Evolutionary conservation across 1,139 yeast species (phyloP), one percentile per base, ranked within the genome.

Genomic region (Candida labiduridarum): DNA sequence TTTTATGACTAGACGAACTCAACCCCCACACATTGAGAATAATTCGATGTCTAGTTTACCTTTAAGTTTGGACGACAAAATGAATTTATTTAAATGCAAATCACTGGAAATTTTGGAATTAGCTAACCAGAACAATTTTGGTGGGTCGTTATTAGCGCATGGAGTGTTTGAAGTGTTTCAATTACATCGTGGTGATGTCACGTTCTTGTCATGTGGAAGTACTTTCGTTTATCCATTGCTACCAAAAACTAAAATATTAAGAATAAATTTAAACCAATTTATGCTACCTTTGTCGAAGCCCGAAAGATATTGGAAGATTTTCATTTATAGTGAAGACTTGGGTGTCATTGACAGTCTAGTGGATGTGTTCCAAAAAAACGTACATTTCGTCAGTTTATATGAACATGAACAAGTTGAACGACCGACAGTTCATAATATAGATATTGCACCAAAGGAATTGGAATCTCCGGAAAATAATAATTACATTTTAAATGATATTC

Each of bases 271-370:
- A 45, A 76, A 78, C 55, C 84, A 83, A 53, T 85, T 84, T 58
- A 73, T 87, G 1, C 61, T 87, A 31, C 89, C 91, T 1, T 72
- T 87, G 55, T 82, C 82, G 9, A 85, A 85, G 56, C 92, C 92
- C 0, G 86, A 84, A 52, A 69, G 91, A 56, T 87, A 83, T 64
- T 87, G 92, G 92, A 78, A 83, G 52, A 77, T 87, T 2, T 74
- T 74, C 33, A 62, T 86, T 4, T 72, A 72, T 46, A 63, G 80
- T 0, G 69, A 64, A 2, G 76, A 77, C 48, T 53, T 55, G 0
- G 52, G 59, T 5, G 66, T 67, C 1, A 60, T 82, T 11, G 59
- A 60, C 12, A 56, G 59, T 7, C 64, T 82, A 51, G 83, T 76
- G 55, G 48, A 45, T 1, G 66, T 74, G 0, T 68, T 83, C 43